Evolutionary conservation across 495 filamentous ascomycete genomes (phyloP), one percentile per base, ranked within the genome.

Genomic region (Hapsidospora chrysogenum): DNA sequence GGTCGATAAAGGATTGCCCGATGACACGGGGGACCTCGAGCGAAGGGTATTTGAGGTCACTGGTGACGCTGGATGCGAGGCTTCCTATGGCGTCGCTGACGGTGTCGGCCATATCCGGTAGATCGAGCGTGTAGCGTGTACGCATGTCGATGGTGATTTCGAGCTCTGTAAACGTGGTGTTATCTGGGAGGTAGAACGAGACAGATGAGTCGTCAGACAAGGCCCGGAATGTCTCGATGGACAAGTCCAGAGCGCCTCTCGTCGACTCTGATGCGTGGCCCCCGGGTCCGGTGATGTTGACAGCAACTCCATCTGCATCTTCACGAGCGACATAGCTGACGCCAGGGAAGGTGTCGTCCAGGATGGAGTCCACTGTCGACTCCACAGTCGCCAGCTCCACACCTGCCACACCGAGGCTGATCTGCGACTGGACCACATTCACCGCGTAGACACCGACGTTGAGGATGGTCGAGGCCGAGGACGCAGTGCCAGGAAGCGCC

Each of bases 401-500:
- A 6, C 41, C 41, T 1, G 34, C 36, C n/a, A 49, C 32, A 1
- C 47, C 47, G 9, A 49, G 30, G 2, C 21, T 5, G 33, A 46
- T 44, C 27, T 36, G 6, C 20, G 38, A 32, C 15, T 44, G 33
- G 2, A 49, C 47, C 7, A 49, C 52, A 19, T 63, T 56, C 17
- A 44, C 48, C 17, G 49, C 50, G 9, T 63, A 51, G 21, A 68
- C 61, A 9, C 58, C 50, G 9, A 63, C 61, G 13, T 49, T 57
- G 21, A 64, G 66, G 1, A 41, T 41, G 9, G 41, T 29, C 1
- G 41, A 40, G 26, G 40, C 47, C 15, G 41, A 37, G 6, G 47
- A 41, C 14, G 34, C 29, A 4, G 43, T 41, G 3, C 42, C 45
- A 7, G 47, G 47, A 0, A 49, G 27, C 2, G 25, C 29, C 3